Base-by-base conservation (phyloP, 2,329 filamentous ascomycete genomes). In the Helotiales sp. region DNA sequence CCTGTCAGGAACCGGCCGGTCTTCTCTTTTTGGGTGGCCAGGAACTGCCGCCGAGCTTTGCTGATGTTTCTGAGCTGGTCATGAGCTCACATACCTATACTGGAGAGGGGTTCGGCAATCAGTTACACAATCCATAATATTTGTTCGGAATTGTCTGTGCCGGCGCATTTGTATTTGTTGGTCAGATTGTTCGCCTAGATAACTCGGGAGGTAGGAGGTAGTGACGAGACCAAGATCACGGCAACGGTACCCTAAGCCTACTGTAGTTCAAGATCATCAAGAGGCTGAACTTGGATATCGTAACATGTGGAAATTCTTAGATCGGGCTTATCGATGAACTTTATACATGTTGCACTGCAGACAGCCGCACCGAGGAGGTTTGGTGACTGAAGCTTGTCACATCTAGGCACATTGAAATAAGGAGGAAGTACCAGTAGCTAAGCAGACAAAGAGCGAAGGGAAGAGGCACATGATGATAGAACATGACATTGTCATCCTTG, bases 1-100 rank as follows among this genome's bases (percentile, higher is more conserved):
- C 10, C 43, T 62, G 59, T 55, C 30, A 63, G 61, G 47, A 26
- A 63, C 61, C 34, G 43, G 55, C 61, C 24, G 45, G 13, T 37
- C 22, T 20, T 45, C 20, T 15, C 22, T 13, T 26, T 26, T n/a
- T n/a, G n/a, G 47, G 47, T 30, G 22, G 47, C 28, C 47, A 52
- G 47, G 15, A 52, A 28, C 37, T n/a, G 13, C 20, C 32, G 54
- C 54, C 54, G 30, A 37, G 57, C 26, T 45, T 60, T n/a, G 34
- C 57, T 28, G 32, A 20, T 57, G 32, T 57, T 57, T 57, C 54
- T 57, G 37, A 57, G 17, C 34, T 37, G 54, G 32, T 57, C 30
- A 57, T 17, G 54, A 57, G 30, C 54, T 40, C 54, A 26, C 54
- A 26, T 20, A 40, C 20, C 17, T 10, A 57, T n/a, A 34, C 6